A percentile compares a stretch with the other conserved stretches of the same genome.
phyloP scores from a whole-genome alignment of 768 basidiomycete species.

The Trametes cingulata region DNA sequence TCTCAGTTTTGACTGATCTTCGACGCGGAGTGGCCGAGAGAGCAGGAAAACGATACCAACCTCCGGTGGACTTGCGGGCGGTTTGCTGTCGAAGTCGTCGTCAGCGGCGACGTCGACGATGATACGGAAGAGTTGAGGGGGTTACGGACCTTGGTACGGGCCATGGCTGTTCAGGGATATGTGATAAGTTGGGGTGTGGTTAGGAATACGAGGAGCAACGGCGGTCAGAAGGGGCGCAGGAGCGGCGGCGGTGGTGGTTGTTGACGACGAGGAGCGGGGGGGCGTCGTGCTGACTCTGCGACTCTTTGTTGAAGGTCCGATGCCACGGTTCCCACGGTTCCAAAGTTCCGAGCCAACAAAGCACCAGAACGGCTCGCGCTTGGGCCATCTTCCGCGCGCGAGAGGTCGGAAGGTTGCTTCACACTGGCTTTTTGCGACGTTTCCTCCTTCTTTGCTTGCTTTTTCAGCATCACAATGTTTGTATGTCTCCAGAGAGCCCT shows the following conservation, averaged over 20 bases:
- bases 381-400: conserved; percentile 23
- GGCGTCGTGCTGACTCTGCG: conserved; percentile 23
- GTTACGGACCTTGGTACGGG: conserved; percentile 76
- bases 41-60: conserved; percentile 45
- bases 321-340: conserved; percentile 31
- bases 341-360: conserved; percentile 26
- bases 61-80: conserved; percentile 99
- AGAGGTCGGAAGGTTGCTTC: conserved; percentile 15
- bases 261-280: conserved; percentile 28
- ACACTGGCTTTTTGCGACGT: background rate
- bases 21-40: conserved; percentile 20
- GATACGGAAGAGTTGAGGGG: conserved; percentile 13
- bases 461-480: background rate
- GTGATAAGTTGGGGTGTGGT: conserved; percentile 16
- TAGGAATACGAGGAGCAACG: conserved; percentile 22
- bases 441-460: background rate
- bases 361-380: conserved; percentile 22
- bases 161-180: conserved; percentile 50
- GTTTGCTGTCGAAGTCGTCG: conserved; percentile 71
- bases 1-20: conserved; percentile 27
- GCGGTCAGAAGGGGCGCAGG: conserved; percentile 18
- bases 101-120: conserved; percentile 35
- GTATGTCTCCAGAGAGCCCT: background rate
- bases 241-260: conserved; percentile 25
- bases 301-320: conserved; percentile 29